Evolutionary conservation across 2,329 filamentous ascomycete genomes (phyloP), one percentile per base, ranked within the genome.

Genomic region (Ceratocystis papillata): DNA sequence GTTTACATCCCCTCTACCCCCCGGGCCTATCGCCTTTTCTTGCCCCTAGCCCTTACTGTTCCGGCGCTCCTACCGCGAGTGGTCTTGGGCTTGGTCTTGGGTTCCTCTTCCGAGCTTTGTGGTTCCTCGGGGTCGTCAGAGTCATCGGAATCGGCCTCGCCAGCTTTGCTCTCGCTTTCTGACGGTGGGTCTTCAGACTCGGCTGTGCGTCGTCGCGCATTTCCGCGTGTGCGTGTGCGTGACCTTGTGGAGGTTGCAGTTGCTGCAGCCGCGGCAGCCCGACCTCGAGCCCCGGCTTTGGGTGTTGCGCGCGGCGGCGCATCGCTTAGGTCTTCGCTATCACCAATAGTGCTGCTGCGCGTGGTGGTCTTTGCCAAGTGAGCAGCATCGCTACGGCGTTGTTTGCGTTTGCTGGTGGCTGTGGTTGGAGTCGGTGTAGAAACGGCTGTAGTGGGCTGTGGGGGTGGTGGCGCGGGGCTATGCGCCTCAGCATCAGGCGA

Each of bases 311-410:
- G 77, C 63, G 76, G 77, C 64, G 75, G 73, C 28, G 72, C 72
- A 45, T 76, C 75, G n/a, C 76, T 79, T 57, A 78, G 76, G 50
- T 77, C 77, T 69, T 82, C 80, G 0, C 80, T 80, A 65, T 81
- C 80, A 2, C 80, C 80, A n/a, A 81, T 76, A 5, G 80, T 81
- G 69, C 79, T 81, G 41, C 69, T 68, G n/a, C 70, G 68, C 7
- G 68, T 69, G 59, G 62, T 60, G 12, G 57, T 37, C 22, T n/a
- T 46, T 17, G 62, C 65, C 20, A 37, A 53, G 6, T 41, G 46
- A 3, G 62, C 33, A 17, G 62, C 45, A 25, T 64, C 46, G n/a
- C 37, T 45, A 22, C 63, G 63, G 41, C 62, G 41, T 20, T 53
- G 37, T 28, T 61, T 59, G 70, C 73, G 69, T 78, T 72, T 46